phyloP scores from a whole-genome alignment of 2,329 filamentous ascomycete species.

The Alternaria triticina region DNA sequence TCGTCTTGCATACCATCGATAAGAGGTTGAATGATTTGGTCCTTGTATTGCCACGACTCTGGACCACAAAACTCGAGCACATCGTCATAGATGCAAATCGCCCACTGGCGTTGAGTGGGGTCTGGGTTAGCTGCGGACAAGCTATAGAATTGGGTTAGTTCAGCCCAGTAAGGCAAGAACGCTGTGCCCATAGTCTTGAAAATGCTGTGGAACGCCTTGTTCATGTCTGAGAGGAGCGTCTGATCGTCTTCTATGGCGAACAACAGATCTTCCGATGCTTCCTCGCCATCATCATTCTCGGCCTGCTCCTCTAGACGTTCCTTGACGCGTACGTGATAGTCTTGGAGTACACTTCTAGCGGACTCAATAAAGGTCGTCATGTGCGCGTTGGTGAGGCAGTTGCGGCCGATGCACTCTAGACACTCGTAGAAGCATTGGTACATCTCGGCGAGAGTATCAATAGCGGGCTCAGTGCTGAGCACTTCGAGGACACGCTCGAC shows the following conservation, averaged over 20 bases:
- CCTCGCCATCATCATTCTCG: slow-evolving; percentile 86
- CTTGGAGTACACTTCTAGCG: slow-evolving; percentile 83
- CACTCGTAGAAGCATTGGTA: slow-evolving; percentile 99
- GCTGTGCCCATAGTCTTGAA: slow-evolving; percentile 92
- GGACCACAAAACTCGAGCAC: slow-evolving; percentile 95
- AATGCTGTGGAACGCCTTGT: slow-evolving; percentile 98
- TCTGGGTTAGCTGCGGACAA: slow-evolving; percentile 81
- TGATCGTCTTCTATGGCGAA: slow-evolving; percentile 97
- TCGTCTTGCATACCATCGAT: slow-evolving; percentile 84
- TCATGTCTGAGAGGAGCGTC: slow-evolving; percentile 96
- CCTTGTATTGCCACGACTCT: slow-evolving; percentile 84
- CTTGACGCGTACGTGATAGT: slow-evolving; percentile 88
- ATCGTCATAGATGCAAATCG: slow-evolving; percentile 98
- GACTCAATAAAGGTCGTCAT: slow-evolving; percentile 89
- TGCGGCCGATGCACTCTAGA: slow-evolving; percentile 88
- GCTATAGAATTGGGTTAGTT: slow-evolving; percentile 83
- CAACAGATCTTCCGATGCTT: slow-evolving; percentile 83
- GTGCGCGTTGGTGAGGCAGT: slow-evolving; percentile 77
- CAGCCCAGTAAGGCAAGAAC: slow-evolving; percentile 89
- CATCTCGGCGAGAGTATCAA: slow-evolving; percentile 97
- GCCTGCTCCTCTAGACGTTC: slow-evolving; percentile 83
- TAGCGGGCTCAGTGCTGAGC: slow-evolving; percentile 88
- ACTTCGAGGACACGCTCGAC: slow-evolving; percentile 93
- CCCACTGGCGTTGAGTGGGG: slow-evolving; percentile 95
- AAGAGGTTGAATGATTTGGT: slow-evolving; percentile 85